Evolutionary conservation across 768 basidiomycete genomes (phyloP).

Genomic region (Royoungia palumana): DNA sequence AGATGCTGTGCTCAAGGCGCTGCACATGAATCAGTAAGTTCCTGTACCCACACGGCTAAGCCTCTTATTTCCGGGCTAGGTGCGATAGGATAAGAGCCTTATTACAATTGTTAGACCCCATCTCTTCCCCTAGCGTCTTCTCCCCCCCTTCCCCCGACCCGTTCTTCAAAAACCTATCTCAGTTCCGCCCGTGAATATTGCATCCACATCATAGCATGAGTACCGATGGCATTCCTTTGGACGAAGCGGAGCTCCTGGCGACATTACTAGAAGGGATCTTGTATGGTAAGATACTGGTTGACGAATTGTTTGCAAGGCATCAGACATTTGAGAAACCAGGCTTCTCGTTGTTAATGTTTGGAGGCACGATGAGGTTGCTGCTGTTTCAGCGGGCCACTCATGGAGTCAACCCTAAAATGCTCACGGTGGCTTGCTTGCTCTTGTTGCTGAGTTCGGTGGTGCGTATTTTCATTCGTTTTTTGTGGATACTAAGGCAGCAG

Average conservation of each 20-base stretch:
- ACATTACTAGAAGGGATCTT: constrained; percentile 11
- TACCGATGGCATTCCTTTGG: neutral
- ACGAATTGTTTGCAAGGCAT: neutral
- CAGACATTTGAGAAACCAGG: constrained; percentile 11
- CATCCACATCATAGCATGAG: neutral
- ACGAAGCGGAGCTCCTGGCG: constrained; percentile 5
- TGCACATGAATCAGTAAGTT: too few relatives aligned
- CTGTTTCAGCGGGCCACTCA: constrained; percentile 3
- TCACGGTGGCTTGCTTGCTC: constrained; percentile 18
- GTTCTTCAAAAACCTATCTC: neutral
- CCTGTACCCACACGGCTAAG: too few relatives aligned
- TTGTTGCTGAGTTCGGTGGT: constrained; percentile 27
- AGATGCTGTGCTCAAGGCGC: too few relatives aligned
- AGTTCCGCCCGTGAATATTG: too few relatives aligned
- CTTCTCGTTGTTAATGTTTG: constrained; percentile 35
- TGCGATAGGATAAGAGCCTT: neutral
- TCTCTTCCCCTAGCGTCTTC: neutral
- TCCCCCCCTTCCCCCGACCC: neutral
- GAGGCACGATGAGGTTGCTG: constrained; percentile 26
- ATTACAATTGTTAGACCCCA: too few relatives aligned
- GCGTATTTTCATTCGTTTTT: neutral
- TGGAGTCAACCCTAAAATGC: constrained; percentile 17
- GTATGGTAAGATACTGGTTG: constrained; percentile 7
- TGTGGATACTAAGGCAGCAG: neutral
- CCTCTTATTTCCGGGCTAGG: neutral